Evolutionary conservation across 176 grass and related monocot genomes (phyloP).

Genomic region (Eleusine coracana): DNA sequence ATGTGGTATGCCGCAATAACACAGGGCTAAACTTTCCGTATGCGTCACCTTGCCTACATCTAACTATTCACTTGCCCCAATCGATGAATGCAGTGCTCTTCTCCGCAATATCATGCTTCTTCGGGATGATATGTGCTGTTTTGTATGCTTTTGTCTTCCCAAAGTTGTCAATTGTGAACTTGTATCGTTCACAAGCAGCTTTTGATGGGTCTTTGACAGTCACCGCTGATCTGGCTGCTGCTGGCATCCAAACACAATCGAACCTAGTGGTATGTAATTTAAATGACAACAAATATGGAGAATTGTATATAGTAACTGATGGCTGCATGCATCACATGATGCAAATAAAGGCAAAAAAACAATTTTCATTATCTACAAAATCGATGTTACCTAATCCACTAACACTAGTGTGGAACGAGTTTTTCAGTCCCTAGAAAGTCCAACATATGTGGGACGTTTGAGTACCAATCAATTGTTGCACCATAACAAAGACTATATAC

Average conservation of each 20-base stretch:
- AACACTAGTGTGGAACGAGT: neutral
- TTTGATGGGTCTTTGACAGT: slow-evolving; percentile 49
- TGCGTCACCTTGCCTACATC: neutral
- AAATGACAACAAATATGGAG: no score
- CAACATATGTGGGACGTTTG: slow-evolving; percentile 31
- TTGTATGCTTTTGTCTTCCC: slow-evolving; percentile 55
- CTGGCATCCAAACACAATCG: slow-evolving; percentile 31
- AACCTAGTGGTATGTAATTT: neutral
- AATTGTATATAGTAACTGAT: no score
- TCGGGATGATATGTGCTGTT: neutral
- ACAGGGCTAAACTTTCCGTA: no score
- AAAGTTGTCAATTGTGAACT: slow-evolving; percentile 61
- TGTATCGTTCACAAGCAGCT: slow-evolving; percentile 61
- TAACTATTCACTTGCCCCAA: slow-evolving; percentile 1
- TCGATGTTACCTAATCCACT: neutral
- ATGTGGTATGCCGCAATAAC: neutral
- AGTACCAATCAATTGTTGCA: slow-evolving; percentile 52
- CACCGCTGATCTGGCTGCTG: slow-evolving; percentile 12
- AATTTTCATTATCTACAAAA: neutral
- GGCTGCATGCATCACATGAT: no score
- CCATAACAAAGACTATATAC: slow-evolving; percentile 55
- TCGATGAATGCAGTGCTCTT: slow-evolving; percentile 51
- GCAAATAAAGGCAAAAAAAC: no score
- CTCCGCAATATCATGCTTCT: slow-evolving; percentile 34
- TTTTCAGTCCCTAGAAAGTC: neutral